Percentiles rank a stretch among this genome's conserved stretches.
Evolutionary conservation across 2,329 filamentous ascomycete genomes (phyloP).

Genomic region (Aureobasidium melanogenum): DNA sequence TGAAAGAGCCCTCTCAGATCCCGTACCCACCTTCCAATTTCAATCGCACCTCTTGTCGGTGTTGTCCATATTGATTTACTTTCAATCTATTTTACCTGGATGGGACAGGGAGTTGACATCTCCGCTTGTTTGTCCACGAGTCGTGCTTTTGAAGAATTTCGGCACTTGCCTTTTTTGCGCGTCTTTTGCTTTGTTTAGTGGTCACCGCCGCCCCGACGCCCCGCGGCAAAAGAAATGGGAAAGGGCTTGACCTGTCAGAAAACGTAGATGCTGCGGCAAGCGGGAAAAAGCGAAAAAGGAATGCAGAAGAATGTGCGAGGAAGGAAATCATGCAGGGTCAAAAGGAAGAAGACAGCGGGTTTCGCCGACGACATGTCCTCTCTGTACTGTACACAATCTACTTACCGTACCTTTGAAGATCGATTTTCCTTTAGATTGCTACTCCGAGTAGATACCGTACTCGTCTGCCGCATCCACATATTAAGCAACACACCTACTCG

Average conservation of each 20-base stretch:
- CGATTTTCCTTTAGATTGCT: no score
- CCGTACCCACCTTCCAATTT: not conserved
- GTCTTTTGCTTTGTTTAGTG: not conserved
- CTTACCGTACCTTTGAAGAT: no score
- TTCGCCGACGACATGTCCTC: not conserved
- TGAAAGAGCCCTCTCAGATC: not conserved
- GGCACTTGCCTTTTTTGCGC: not conserved
- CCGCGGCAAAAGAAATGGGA: not conserved
- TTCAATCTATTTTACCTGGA: not conserved
- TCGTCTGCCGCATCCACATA: not conserved
- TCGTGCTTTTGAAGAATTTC: not conserved
- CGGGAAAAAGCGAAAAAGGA: not conserved
- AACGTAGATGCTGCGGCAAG: constrained; percentile 6
- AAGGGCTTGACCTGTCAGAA: constrained; percentile 2
- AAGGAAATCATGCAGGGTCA: not conserved
- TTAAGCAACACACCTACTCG: no score
- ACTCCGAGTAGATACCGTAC: no score
- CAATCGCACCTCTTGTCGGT: no score
- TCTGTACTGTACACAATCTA: not conserved
- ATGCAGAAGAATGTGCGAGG: not conserved
- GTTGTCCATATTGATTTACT: not conserved
- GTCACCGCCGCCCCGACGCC: not conserved
- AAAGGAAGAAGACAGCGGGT: no score
- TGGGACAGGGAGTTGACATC: not conserved
- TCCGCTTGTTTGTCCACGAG: not conserved